Evolutionary conservation across 192 early-diverging fungal species (phyloP).

Genomic region (Allomyces javanicus): DNA sequence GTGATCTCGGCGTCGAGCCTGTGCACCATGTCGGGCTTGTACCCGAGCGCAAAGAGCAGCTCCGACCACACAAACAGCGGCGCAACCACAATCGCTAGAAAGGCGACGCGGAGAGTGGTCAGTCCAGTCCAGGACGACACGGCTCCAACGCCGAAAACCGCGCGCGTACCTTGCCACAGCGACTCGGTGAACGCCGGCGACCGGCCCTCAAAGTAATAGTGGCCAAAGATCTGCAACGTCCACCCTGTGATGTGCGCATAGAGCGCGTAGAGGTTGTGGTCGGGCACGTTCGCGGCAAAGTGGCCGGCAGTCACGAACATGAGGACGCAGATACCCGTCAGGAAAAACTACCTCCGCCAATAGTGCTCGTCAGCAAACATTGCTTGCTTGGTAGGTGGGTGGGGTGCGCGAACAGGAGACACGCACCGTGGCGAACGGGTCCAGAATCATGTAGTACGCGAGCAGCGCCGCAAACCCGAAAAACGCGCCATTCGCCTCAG

Average conservation of each 20-base stretch:
- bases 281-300: neutral
- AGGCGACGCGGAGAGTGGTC: neutral
- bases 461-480: neutral
- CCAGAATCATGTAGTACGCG: slow-evolving; percentile 1
- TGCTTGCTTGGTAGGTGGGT: neutral
- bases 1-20: neutral
- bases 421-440: neutral
- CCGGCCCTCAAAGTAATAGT: neutral
- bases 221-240: neutral
- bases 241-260: neutral
- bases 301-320: neutral
- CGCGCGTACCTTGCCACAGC: neutral
- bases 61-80: neutral
- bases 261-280: neutral
- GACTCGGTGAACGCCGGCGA: neutral
- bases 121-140: neutral
- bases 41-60: neutral
- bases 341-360: neutral
- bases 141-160: neutral
- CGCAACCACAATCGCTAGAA: neutral
- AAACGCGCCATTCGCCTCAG: neutral
- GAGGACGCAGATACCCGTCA: neutral
- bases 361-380: too few relatives aligned
- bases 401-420: neutral
- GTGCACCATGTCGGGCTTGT: neutral